Percentiles rank a stretch among this genome's conserved stretches.
These are phyloP conservation scores for Candida sanyaensis DNA, from an alignment of 1,139 yeast genomes.

Conservation along the genomic window DNA sequence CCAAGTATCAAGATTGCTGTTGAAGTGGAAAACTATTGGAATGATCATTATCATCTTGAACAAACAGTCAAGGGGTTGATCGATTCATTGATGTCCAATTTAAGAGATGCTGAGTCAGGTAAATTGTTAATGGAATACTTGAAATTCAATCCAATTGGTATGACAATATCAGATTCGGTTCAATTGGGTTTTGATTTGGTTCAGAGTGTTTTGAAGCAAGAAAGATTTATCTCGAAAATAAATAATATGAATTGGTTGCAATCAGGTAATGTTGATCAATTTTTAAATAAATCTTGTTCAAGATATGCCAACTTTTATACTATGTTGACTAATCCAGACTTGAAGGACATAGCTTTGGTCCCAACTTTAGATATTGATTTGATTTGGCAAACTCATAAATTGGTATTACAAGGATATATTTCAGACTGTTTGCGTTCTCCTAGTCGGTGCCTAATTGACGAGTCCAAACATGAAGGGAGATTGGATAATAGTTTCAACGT, in stretches of 20 bases:
- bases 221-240: constrained; percentile 31
- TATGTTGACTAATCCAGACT: constrained; percentile 16
- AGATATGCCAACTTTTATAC: constrained; percentile 30
- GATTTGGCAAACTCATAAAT: constrained; percentile 44
- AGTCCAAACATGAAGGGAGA: constrained; percentile 15
- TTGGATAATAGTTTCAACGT: constrained; percentile 14
- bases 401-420: constrained; percentile 26
- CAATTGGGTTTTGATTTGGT: constrained; percentile 31
- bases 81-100: not conserved
- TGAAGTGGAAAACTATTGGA: not conserved
- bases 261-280: constrained; percentile 20
- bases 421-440: constrained; percentile 17
- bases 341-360: constrained; percentile 19
- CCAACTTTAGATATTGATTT: constrained; percentile 44
- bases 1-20: constrained; percentile 3
- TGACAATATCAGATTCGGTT: constrained; percentile 19
- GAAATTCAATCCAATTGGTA: constrained; percentile 21
- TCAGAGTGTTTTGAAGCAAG: constrained; percentile 32
- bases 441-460: constrained; percentile 16
- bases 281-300: constrained; percentile 21
- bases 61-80: not conserved
- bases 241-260: constrained; percentile 31
- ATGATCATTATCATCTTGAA: not conserved
- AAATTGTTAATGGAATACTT: constrained; percentile 14
- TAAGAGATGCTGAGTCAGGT: not conserved